Conservation (phyloP, 2,329 filamentous ascomycete species). For the Harringtonia aguacate region DNA sequence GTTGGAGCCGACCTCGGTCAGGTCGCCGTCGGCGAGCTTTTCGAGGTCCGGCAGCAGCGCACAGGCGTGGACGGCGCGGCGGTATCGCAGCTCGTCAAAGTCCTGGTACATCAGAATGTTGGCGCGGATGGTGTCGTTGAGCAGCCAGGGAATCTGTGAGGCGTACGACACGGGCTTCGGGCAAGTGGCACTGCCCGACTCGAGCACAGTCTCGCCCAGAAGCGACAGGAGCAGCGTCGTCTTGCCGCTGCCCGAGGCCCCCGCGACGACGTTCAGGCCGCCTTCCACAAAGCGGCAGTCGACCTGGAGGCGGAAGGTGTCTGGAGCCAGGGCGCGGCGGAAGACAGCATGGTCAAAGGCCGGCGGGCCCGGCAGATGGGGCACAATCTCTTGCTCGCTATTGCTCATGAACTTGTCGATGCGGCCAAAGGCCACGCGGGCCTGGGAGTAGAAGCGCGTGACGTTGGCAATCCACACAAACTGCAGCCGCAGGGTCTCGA, state of each 20-base stretch:
- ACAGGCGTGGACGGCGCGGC: slow-evolving; percentile 15
- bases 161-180: slow-evolving; percentile 22
- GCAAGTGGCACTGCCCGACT: slow-evolving; percentile 34
- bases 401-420: slow-evolving; percentile 43
- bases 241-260: slow-evolving; percentile 46
- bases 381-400: slow-evolving; percentile 35
- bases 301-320: slow-evolving; percentile 36
- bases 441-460: slow-evolving; percentile 27
- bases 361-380: slow-evolving; percentile 38
- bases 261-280: slow-evolving; percentile 42
- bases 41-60: slow-evolving; percentile 17
- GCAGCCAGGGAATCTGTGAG: slow-evolving; percentile 26
- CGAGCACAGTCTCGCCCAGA: slow-evolving; percentile 42
- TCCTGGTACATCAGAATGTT: slow-evolving; percentile 14
- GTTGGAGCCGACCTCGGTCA: slow-evolving; percentile 14
- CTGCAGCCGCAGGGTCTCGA: slow-evolving; percentile 37
- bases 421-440: slow-evolving; percentile 25
- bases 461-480: slow-evolving; percentile 20
- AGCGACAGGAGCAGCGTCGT: slow-evolving; percentile 43
- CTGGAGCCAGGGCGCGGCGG: slow-evolving; percentile 21
- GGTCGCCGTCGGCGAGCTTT: slow-evolving; percentile 12
- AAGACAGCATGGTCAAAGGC: slow-evolving; percentile 29
- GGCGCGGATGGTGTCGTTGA: slow-evolving; percentile 20
- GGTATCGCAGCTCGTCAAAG: slow-evolving; percentile 19
- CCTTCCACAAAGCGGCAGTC: slow-evolving; percentile 41